Evolutionary conservation across 2,329 filamentous ascomycete species (phyloP).

Genomic region (Ceratocystis destructans): DNA sequence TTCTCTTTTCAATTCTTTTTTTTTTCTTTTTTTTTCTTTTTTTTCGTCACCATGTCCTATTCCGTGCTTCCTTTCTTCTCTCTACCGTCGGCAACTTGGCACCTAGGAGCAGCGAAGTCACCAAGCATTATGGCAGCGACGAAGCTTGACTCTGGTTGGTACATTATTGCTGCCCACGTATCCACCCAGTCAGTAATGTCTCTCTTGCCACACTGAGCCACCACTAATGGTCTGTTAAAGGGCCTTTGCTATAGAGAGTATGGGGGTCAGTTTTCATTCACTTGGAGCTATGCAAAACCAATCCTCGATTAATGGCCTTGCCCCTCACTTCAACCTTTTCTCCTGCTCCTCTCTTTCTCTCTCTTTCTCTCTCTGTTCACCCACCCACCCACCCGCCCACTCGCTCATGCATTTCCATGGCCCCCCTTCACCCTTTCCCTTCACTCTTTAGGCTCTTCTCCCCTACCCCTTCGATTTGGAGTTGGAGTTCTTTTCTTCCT

Average conservation of each 20-base stretch:
- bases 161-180: background rate
- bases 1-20: no score
- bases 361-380: background rate
- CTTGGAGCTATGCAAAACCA: background rate
- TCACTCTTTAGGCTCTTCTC: background rate
- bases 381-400: no score
- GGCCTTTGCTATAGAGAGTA: background rate
- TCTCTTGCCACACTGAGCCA: conserved; percentile 6
- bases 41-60: background rate
- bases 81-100: background rate
- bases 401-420: no score
- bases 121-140: background rate
- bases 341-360: background rate
- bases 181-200: background rate
- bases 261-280: background rate
- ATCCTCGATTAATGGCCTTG: no score
- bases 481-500: background rate
- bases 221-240: background rate
- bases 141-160: background rate
- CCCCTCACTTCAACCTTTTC: background rate
- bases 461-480: background rate
- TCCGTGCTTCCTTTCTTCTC: background rate
- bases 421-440: background rate
- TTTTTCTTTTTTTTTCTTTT: no score
- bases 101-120: background rate